Evolutionary conservation across 495 filamentous ascomycete species (phyloP).

Genomic region (Podospora bellae-mahoneyi): DNA sequence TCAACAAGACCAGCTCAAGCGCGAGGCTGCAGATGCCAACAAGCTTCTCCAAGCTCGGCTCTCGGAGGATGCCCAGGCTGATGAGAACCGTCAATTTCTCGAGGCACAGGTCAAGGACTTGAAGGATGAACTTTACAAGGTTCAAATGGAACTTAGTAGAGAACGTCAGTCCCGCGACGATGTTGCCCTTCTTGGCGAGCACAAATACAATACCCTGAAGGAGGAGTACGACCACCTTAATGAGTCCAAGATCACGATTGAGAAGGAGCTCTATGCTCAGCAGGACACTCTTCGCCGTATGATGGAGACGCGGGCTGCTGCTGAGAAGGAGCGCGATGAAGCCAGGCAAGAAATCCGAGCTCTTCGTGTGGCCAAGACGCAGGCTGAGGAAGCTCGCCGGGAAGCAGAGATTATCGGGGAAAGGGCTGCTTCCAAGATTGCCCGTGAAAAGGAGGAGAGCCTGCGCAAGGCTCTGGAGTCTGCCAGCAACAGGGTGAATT

Average conservation of each 20-base stretch:
- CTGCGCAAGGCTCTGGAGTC: conserved; percentile 75
- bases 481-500: conserved; percentile 64
- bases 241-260: conserved; percentile 93
- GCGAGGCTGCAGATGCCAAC: conserved; percentile 86
- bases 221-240: conserved; percentile 86
- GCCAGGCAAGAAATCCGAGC: conserved; percentile 79
- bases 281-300: conserved; percentile 89
- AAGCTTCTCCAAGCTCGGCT: conserved; percentile 81
- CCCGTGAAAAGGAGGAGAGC: conserved; percentile 76
- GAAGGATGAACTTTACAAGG: conserved; percentile 76
- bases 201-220: conserved; percentile 76
- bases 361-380: conserved; percentile 75
- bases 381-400: conserved; percentile 78
- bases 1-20: conserved; percentile 76
- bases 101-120: conserved; percentile 85
- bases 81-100: conserved; percentile 78
- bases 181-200: conserved; percentile 85
- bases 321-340: conserved; percentile 85
- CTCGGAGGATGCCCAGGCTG: conserved; percentile 82
- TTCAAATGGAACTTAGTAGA: conserved; percentile 82
- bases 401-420: conserved; percentile 79
- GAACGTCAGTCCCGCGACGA: conserved; percentile 96
- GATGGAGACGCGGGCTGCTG: conserved; percentile 70
- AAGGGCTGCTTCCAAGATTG: conserved; percentile 69
- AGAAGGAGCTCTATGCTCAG: conserved; percentile 98